A percentile compares a stretch with the other conserved stretches of the same genome.
Conservation (phyloP, 345 rosid genomes). For the Pistacia vera region DNA sequence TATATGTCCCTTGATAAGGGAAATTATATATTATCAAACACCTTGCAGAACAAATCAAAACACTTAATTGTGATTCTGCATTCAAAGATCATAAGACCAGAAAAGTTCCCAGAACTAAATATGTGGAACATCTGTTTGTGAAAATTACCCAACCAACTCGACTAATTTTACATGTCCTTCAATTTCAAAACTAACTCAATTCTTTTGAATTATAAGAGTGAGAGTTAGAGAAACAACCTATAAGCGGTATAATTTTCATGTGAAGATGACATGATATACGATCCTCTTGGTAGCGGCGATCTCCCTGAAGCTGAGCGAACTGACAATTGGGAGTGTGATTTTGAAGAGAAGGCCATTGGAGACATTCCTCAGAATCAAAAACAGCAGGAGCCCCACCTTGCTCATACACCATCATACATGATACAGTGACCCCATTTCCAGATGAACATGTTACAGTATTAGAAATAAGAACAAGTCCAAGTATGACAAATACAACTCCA, state of each 20-base stretch:
- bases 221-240: slow-evolving; percentile 7
- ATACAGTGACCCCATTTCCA: slow-evolving; percentile 14
- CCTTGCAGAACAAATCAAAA: neutral
- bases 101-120: too few species aligned
- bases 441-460: neutral
- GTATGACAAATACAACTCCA: neutral
- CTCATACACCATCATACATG: slow-evolving; percentile 76
- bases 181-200: neutral
- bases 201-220: neutral
- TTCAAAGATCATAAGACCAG: too few species aligned
- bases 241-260: slow-evolving; percentile 7
- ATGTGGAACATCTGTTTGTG: neutral
- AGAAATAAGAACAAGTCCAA: slow-evolving; percentile 1
- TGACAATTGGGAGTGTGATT: slow-evolving; percentile 56
- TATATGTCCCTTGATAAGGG: neutral
- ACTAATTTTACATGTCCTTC: too few species aligned
- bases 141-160: neutral
- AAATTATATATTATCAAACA: neutral
- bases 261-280: slow-evolving; percentile 22
- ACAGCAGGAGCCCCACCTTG: slow-evolving; percentile 95
- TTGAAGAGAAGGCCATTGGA: slow-evolving; percentile 70
- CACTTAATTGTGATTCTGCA: too few species aligned
- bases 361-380: slow-evolving; percentile 83
- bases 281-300: slow-evolving; percentile 31
- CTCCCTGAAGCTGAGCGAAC: slow-evolving; percentile 67